Conservation (phyloP, 2,329 filamentous ascomycete genomes). For the Colletotrichum spinosum region DNA sequence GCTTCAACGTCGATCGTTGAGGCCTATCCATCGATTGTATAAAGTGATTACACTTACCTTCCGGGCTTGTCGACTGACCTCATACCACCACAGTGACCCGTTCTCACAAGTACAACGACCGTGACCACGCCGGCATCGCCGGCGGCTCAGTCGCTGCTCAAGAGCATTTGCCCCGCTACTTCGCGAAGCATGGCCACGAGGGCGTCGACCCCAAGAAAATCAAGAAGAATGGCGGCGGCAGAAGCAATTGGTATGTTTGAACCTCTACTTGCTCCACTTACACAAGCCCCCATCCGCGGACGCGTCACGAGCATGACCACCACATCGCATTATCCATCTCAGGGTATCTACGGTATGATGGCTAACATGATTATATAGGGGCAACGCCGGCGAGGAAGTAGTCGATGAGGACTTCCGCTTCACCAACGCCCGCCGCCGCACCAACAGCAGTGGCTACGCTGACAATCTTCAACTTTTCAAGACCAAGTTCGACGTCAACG, state of each 20-base stretch:
- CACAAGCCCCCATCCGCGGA: slow-evolving; percentile 10
- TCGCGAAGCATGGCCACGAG: slow-evolving; percentile 85
- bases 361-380: slow-evolving; percentile 67
- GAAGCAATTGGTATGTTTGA: slow-evolving; percentile 86
- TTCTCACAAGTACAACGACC: slow-evolving; percentile 95
- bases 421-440: slow-evolving; percentile 87
- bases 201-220: slow-evolving; percentile 90
- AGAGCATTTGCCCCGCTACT: slow-evolving; percentile 89
- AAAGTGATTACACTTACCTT: not conserved
- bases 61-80: slow-evolving; percentile 29
- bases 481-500: slow-evolving; percentile 95
- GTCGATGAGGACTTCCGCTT: slow-evolving; percentile 87
- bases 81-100: slow-evolving; percentile 80
- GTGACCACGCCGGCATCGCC: slow-evolving; percentile 84
- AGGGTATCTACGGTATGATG: too few species aligned
- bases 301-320: not conserved
- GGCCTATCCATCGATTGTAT: too few species aligned
- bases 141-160: slow-evolving; percentile 77
- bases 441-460: slow-evolving; percentile 85
- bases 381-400: slow-evolving; percentile 83
- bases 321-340: too few species aligned
- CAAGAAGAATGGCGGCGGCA: slow-evolving; percentile 96
- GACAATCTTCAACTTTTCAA: slow-evolving; percentile 83
- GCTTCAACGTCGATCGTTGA: too few species aligned
- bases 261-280: slow-evolving; percentile 34